These are phyloP conservation scores for Suhomyces taliae DNA, from an alignment of 1,139 yeast genomes.

Conservation along the genomic window DNA sequence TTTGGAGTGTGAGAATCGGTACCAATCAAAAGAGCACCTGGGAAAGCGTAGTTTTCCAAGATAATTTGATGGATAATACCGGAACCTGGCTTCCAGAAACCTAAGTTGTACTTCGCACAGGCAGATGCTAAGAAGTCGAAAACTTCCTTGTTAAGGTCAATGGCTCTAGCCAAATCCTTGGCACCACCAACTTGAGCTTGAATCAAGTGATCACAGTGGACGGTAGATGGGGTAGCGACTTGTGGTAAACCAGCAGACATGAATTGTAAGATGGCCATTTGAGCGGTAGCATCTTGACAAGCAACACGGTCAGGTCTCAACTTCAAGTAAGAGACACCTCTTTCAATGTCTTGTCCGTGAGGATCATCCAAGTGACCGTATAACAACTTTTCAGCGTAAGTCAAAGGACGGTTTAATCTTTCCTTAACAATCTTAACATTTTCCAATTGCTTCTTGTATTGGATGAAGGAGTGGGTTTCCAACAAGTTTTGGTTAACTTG, in stretches of 20 bases:
- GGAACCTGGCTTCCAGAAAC: constrained; percentile 99
- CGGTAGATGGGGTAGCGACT: constrained; percentile 96
- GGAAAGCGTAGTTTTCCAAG: constrained; percentile 96
- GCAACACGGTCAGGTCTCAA: constrained; percentile 99
- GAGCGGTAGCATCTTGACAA: constrained; percentile 99
- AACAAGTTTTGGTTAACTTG: constrained; percentile 89
- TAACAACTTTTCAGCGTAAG: constrained; percentile 94
- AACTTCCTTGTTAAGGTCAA: constrained; percentile 92
- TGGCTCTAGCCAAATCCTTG: constrained; percentile 91
- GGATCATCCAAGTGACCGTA: constrained; percentile 98
- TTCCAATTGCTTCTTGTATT: constrained; percentile 77
- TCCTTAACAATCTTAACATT: constrained; percentile 83
- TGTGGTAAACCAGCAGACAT: constrained; percentile 95
- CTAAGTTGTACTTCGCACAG: constrained; percentile 96
- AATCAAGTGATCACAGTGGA: constrained; percentile 98
- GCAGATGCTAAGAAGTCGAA: constrained; percentile 92
- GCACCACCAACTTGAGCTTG: constrained; percentile 96
- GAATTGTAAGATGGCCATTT: constrained; percentile 98
- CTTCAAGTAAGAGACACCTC: constrained; percentile 95
- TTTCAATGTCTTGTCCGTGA: constrained; percentile 89
- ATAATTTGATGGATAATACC: constrained; percentile 99
- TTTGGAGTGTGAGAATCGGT: constrained; percentile 99
- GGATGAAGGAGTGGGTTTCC: constrained; percentile 80
- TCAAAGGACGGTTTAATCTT: constrained; percentile 89
- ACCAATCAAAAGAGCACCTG: constrained; percentile 96